Conservation (phyloP, 208 protist genomes). For the Trichomonas vaginalis region DNA sequence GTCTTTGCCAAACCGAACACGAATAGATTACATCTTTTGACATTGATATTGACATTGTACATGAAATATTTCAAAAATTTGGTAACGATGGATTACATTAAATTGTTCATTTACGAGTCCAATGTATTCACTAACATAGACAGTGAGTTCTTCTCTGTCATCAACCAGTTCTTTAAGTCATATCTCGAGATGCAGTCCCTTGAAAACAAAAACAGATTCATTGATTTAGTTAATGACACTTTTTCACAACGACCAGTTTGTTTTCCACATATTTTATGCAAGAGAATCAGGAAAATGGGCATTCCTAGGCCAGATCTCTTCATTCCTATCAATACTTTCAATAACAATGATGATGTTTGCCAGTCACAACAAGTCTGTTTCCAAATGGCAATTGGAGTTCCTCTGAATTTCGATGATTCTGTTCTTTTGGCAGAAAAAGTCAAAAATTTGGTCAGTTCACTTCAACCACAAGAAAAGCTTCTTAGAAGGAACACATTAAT, state of each 20-base stretch:
- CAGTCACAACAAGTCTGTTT: background rate
- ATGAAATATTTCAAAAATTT: background rate
- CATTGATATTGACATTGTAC: background rate
- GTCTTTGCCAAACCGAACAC: background rate
- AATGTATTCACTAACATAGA: background rate
- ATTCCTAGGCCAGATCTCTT: background rate
- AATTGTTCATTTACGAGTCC: background rate
- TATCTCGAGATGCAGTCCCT: background rate
- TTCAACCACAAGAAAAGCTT: background rate
- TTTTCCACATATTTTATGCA: background rate
- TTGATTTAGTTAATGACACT: background rate
- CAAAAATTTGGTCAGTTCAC: background rate
- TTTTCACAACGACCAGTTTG: background rate
- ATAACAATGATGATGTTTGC: background rate
- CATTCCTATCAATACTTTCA: background rate
- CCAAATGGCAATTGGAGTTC: background rate
- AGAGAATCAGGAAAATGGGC: background rate
- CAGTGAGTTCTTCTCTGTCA: background rate
- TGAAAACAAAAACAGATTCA: background rate
- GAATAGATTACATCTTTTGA: background rate
- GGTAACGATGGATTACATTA: background rate
- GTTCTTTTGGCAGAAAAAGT: background rate
- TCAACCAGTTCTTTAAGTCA: background rate
- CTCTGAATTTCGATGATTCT: background rate
- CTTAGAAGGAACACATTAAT: background rate